Evolutionary conservation across 495 filamentous ascomycete species (phyloP), one percentile per base, ranked within the genome.

Genomic region (Pyronema domesticum): DNA sequence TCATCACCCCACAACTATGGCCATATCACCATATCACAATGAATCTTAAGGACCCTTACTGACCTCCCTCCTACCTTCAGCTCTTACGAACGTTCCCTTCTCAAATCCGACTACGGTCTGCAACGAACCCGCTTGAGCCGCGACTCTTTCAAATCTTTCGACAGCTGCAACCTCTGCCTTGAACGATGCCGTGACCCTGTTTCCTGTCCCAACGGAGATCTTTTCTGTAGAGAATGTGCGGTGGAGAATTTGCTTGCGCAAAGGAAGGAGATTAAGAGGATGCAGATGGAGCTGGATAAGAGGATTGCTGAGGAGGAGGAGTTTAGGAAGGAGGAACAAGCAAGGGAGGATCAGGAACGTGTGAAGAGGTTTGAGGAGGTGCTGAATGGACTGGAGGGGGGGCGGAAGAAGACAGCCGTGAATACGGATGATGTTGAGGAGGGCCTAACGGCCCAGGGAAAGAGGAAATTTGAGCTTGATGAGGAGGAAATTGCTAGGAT

Each of bases 191-290:
- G 81, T 14, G 74, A 84, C 33, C 91, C 91, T 0, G 88, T 95
- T 11, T 75, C 76, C 0, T 81, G 78, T 60, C 55, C 68, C 11
- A 78, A 83, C 56, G 91, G 89, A 48, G 88, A 96, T 66, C 75
- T 98, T n/a, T 96, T 96, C 70, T 98, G 91, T 64, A 78, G 87
- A 55, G 91, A 98, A 68, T 98, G 91, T 69, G 88, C 89, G 8
- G 79, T 95, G 30, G 85, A 71, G 61, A 94, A 95, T 65, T 80
- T 98, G 42, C 74, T 98, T 0, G 77, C 86, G 6, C 91, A 98
- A 68, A 77, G 85, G 57, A 85, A 91, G 68, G 93, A 95, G 67
- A 94, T 96, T 61, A 93, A 89, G 64, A 75, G 91, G 0, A 59
- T 82, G 11, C 86, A 88, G 63, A 78, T 76, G 55, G 74, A 79